Percentiles rank a stretch among this genome's conserved stretches.
phyloP scores from a whole-genome alignment of 768 basidiomycete species.

The Jaapia argillacea region DNA sequence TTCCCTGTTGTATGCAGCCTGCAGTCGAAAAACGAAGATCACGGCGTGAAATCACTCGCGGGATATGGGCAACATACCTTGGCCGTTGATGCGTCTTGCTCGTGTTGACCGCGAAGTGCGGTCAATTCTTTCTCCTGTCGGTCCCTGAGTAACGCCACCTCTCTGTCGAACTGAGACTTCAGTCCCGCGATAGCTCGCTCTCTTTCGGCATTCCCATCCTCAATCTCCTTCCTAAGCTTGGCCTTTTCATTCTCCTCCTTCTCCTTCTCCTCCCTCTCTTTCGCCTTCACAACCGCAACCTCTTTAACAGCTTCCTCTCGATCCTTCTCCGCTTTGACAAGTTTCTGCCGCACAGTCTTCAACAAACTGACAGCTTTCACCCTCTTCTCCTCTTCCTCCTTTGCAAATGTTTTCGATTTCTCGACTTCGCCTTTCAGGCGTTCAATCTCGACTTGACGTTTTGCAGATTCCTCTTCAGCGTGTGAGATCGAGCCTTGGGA shows the following conservation, averaged over 20 bases:
- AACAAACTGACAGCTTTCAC: constrained; percentile 86
- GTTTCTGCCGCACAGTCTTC: constrained; percentile 92
- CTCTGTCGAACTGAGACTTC: constrained; percentile 62
- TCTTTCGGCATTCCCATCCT: constrained; percentile 47
- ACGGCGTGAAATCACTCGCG: constrained; percentile 5
- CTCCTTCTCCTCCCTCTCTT: constrained; percentile 35
- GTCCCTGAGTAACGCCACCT: constrained; percentile 48
- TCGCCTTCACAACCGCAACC: constrained; percentile 36
- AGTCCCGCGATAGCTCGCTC: constrained; percentile 54
- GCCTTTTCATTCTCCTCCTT: constrained; percentile 35
- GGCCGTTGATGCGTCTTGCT: constrained; percentile 60
- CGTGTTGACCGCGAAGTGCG: constrained; percentile 58
- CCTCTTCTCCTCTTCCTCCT: constrained; percentile 97
- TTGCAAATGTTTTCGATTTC: constrained; percentile 48
- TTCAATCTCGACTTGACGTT: constrained; percentile 44
- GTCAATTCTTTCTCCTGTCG: constrained; percentile 67
- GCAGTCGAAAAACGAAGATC: too few relatives aligned
- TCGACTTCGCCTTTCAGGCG: constrained; percentile 56
- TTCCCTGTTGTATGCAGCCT: constrained; percentile 60
- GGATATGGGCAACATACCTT: constrained; percentile 41
- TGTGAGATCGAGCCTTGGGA: constrained; percentile 37
- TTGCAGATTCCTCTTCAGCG: constrained; percentile 38
- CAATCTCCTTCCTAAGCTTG: constrained; percentile 54
- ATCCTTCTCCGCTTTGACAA: constrained; percentile 95
- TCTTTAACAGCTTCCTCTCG: constrained; percentile 71